phyloP scores from a whole-genome alignment of 129 eudicot species.

The Escallonia rubra region DNA sequence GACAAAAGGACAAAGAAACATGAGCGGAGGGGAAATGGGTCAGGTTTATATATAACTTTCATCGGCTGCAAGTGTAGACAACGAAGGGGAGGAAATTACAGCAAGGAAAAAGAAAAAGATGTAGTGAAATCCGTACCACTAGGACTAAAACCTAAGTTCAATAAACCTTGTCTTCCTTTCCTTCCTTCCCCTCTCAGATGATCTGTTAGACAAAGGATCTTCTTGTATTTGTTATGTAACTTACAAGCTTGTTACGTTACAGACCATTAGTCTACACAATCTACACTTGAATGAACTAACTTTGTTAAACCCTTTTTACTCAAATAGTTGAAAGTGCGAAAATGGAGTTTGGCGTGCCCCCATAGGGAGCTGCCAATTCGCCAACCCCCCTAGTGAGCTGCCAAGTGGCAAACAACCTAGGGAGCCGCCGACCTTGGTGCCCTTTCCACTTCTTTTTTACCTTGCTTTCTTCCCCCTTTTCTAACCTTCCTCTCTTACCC shows the following conservation, averaged over 20 bases:
- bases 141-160: conserved; percentile 28
- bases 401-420: too few species aligned
- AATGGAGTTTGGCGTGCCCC: too few species aligned
- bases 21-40: conserved; percentile 22
- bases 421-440: too few species aligned
- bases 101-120: conserved; percentile 5
- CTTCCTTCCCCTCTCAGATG: conserved; percentile 39
- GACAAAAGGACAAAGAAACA: conserved; percentile 12
- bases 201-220: conserved; percentile 43
- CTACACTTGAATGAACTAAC: too few species aligned
- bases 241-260: conserved; percentile 36
- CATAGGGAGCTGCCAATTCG: too few species aligned
- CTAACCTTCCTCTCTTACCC: too few species aligned
- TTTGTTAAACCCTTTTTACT: too few species aligned
- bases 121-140: conserved; percentile 20
- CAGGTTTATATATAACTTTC: conserved; percentile 22
- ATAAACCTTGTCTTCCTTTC: conserved; percentile 25
- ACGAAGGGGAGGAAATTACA: conserved; percentile 17
- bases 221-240: conserved; percentile 18
- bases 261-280: conserved; percentile 37
- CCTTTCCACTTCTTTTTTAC: too few species aligned
- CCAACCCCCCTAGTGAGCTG: too few species aligned
- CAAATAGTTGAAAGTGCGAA: too few species aligned
- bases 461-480: too few species aligned
- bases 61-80: conserved; percentile 44